Percentiles rank a stretch among this genome's conserved stretches.
phyloP scores from a whole-genome alignment of 306 rosid species.

The Rosa rugosa region DNA sequence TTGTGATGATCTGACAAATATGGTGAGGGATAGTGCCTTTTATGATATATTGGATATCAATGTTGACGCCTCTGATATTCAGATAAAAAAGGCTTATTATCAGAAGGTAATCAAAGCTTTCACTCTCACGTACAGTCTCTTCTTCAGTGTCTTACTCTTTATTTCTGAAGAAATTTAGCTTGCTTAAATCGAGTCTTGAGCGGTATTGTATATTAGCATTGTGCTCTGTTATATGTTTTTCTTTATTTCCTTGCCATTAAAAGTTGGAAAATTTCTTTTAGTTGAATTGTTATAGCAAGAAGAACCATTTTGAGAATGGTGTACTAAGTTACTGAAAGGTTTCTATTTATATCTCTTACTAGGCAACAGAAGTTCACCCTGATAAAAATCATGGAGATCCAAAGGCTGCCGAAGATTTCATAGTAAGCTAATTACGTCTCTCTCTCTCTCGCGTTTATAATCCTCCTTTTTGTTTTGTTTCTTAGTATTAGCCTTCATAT shows the following conservation, averaged over 20 bases:
- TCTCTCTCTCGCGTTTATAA: background rate
- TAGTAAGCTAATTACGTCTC: slow-evolving; percentile 39
- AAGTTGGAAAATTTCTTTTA: background rate
- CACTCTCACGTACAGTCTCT: background rate
- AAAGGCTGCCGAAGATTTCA: slow-evolving; percentile 76
- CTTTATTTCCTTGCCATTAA: background rate
- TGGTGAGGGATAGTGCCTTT: slow-evolving; percentile 79
- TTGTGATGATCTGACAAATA: slow-evolving; percentile 34
- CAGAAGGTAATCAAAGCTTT: slow-evolving; percentile 48
- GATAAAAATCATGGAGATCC: slow-evolving; percentile 96
- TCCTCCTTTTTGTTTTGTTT: background rate
- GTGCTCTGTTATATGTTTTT: background rate
- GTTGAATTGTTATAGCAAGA: background rate
- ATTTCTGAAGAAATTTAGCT: background rate
- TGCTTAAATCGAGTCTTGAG: background rate
- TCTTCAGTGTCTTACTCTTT: background rate
- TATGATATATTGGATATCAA: slow-evolving; percentile 71
- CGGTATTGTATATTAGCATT: background rate
- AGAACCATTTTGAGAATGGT: background rate
- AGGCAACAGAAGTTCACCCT: slow-evolving; percentile 94
- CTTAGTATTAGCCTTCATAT: background rate
- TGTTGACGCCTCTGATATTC: slow-evolving; percentile 65
- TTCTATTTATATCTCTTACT: slow-evolving; percentile 19
- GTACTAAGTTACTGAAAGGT: background rate
- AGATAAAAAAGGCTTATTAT: slow-evolving; percentile 88